phyloP scores from a whole-genome alignment of 2,329 filamentous ascomycete genomes.

The Diaporthe citri region DNA sequence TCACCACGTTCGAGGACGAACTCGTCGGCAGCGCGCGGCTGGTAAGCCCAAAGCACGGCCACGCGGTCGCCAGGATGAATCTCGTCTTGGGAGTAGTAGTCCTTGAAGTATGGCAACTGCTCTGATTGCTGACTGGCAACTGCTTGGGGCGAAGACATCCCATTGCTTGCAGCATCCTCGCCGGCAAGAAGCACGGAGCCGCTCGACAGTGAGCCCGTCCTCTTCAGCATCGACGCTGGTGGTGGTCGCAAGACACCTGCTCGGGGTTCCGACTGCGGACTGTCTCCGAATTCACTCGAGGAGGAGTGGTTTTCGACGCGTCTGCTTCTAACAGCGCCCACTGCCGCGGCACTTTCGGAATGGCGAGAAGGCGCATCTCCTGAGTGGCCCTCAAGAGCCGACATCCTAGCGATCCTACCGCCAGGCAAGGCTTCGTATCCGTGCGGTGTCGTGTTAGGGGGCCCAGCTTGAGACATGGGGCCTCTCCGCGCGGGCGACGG shows the following conservation, averaged over 20 bases:
- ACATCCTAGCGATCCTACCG: slow-evolving; percentile 94
- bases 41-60: slow-evolving; percentile 94
- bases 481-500: slow-evolving; percentile 78
- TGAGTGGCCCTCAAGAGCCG: slow-evolving; percentile 84
- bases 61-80: slow-evolving; percentile 93
- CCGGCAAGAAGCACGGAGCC: slow-evolving; percentile 80
- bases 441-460: slow-evolving; percentile 52
- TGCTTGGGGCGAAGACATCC: slow-evolving; percentile 87
- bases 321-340: slow-evolving; percentile 60
- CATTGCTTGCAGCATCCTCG: slow-evolving; percentile 79
- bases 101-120: slow-evolving; percentile 95
- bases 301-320: slow-evolving; percentile 71
- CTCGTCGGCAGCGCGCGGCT: slow-evolving; percentile 92
- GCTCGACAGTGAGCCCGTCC: slow-evolving; percentile 91
- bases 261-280: slow-evolving; percentile 76
- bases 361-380: slow-evolving; percentile 70
- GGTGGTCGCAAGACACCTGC: slow-evolving; percentile 69
- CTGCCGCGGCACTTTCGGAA: slow-evolving; percentile 59
- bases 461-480: slow-evolving; percentile 55
- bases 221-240: slow-evolving; percentile 68
- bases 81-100: slow-evolving; percentile 98
- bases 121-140: slow-evolving; percentile 92
- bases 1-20: slow-evolving; percentile 94
- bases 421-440: slow-evolving; percentile 85
- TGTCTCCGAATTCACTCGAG: slow-evolving; percentile 79